phyloP scores from a whole-genome alignment of 2,329 filamentous ascomycete genomes.

The Diplodia intermedia region DNA sequence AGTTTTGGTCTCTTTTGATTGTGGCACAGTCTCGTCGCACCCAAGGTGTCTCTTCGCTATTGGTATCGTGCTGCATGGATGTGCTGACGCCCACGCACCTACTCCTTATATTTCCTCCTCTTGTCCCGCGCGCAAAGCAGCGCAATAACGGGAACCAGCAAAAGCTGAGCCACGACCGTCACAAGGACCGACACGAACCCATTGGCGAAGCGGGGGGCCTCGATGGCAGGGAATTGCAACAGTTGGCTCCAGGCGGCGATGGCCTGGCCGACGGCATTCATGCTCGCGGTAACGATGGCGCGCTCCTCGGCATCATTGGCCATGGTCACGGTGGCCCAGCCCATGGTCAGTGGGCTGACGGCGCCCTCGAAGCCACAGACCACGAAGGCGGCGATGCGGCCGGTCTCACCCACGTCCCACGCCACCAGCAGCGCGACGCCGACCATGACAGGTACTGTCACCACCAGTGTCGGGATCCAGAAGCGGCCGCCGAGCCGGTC shows the following conservation, averaged over 20 bases:
- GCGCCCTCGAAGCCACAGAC: constrained; percentile 49
- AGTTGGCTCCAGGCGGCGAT: constrained; percentile 52
- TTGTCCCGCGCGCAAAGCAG: constrained; percentile 26
- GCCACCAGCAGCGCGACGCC: constrained; percentile 46
- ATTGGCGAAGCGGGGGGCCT: constrained; percentile 46
- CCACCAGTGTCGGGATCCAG: constrained; percentile 45
- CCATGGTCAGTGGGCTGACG: constrained; percentile 48
- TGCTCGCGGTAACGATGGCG: constrained; percentile 52
- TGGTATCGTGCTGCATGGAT: background rate
- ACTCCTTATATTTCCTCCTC: constrained; percentile 20
- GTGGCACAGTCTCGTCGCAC: background rate
- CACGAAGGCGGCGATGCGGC: constrained; percentile 49
- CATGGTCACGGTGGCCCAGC: constrained; percentile 44
- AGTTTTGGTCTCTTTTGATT: constrained; percentile 1
- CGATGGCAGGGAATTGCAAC: constrained; percentile 48
- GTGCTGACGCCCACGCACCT: background rate
- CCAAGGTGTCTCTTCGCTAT: background rate
- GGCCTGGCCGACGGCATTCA: constrained; percentile 54
- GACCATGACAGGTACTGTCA: constrained; percentile 46
- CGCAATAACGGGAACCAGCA: constrained; percentile 31
- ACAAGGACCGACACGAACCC: constrained; percentile 41
- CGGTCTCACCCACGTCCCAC: constrained; percentile 50
- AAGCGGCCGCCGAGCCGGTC: constrained; percentile 48
- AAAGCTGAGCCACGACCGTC: constrained; percentile 46
- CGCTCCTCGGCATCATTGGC: constrained; percentile 46